Evolutionary conservation across 805 yeast species (phyloP).

Genomic region (Torulaspora microellipsoides): DNA sequence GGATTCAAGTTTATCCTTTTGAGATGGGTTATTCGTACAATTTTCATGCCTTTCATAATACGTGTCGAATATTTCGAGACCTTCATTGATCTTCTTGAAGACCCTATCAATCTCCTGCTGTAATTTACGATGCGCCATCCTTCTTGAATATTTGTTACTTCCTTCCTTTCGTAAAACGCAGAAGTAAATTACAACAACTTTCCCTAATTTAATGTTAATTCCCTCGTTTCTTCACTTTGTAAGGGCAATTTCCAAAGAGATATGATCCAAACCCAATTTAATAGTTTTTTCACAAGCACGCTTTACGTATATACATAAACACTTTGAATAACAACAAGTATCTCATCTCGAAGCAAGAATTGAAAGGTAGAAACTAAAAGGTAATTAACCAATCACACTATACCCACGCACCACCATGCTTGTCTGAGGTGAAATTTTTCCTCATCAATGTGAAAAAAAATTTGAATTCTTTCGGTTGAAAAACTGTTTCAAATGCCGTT

Average conservation of each 20-base stretch:
- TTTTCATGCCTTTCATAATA: conserved; percentile 80
- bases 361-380: not conserved
- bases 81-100: conserved; percentile 81
- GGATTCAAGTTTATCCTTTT: conserved; percentile 87
- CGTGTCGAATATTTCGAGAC: conserved; percentile 77
- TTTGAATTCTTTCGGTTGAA: too few species aligned
- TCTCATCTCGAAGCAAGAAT: too few species aligned
- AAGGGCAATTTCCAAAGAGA: too few species aligned
- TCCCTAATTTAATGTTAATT: too few species aligned
- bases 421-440: not conserved
- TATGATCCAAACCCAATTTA: too few species aligned
- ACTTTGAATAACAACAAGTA: too few species aligned
- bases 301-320: too few species aligned
- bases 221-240: too few species aligned
- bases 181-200: too few species aligned
- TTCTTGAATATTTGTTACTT: not conserved
- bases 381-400: not conserved
- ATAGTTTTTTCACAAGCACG: too few species aligned
- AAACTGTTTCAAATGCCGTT: not conserved
- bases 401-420: conserved; percentile 4
- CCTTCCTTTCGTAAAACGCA: not conserved
- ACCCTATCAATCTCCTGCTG: conserved; percentile 85
- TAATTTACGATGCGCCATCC: conserved; percentile 45
- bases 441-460: too few species aligned
- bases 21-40: conserved; percentile 73